Evolutionary conservation across 176 grass and related monocot genomes (phyloP), one percentile per base, ranked within the genome.

Genomic region (Hsuehochloa calcarea): DNA sequence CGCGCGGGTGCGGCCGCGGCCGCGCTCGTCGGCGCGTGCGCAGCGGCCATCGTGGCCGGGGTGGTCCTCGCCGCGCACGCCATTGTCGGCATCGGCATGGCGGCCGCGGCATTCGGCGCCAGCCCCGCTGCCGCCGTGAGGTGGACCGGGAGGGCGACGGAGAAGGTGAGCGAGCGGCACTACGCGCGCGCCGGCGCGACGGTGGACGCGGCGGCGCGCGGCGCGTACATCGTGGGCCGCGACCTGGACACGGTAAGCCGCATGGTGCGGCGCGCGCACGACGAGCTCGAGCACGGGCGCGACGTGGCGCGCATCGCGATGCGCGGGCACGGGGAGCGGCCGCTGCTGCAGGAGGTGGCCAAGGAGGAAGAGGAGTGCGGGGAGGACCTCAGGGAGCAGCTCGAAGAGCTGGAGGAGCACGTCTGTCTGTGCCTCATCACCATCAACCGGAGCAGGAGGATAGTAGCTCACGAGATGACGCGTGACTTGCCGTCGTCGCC

Each of bases 331-430:
- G 85, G 74, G 6, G 85, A 80, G 68, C 77, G 80, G 79, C 81
- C 83, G 12, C 81, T 92, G 72, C 50, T 91, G 69, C 66, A 63
- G 73, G 94, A 94, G 78, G 88, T 90, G 72, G 69, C 70, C 46
- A 71, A 85, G 68, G 92, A 92, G 40, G 87, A 93, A 46, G 85
- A 82, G 16, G 79, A 88, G 68, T 90, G 93, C 75, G 87, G 68
- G 72, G 84, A 74, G 68, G 92, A 91, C 34, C 75, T 97, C 8
- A 67, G 51, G 82, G 87, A 68, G 75, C 90, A 90, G 85, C 80
- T 98, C 11, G 68, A 84, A n/a, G 95, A 97, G 92, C 62, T 97
- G 72, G 95, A 94, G 80, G 93, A 93, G 87, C 95, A 98, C 75
- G 89, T 93, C 10, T 92, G 79, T 74, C 82, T 98, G 70, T 98